Evolutionary conservation across 208 protist genomes (phyloP), one percentile per base, ranked within the genome.

Genomic region (Leishmania arabica): DNA sequence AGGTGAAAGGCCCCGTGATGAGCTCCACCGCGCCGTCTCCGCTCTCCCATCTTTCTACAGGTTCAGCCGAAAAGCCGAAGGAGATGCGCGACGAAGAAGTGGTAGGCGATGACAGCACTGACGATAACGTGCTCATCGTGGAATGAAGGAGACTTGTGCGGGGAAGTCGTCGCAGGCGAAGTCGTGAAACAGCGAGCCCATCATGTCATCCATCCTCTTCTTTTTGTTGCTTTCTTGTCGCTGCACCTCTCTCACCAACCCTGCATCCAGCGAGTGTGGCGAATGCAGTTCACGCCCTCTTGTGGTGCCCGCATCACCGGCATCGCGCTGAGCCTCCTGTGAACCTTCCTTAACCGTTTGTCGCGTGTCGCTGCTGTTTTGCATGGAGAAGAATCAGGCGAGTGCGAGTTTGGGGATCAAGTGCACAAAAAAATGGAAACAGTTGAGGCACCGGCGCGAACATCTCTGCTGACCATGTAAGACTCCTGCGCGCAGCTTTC

Each of bases 91-190:
- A 76, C n/a, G 71, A 80, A 1, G 77, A 64, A 42, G 64, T 31
- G 19, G 60, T 76, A 21, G 40, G 45, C 42, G 51, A 76, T 15
- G n/a, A 51, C 54, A 65, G 77, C 69, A 68, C 78, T 11, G 79
- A 82, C 13, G 84, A 84, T 53, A 74, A 83, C 31, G 81, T 88
- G 1, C 45, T 82, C 49, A 75, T 88, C 58, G 80, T 90, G 7
- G 87, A 88, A 37, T 77, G 51, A 76, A 9, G 13, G n/a, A n/a
- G 27, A 6, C 31, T 3, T 34, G 24, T 53, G 21, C 34, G 1
- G 49, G 11, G 0, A 42, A 51, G 1, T 73, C 42, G 9, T 3
- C 19, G 19, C 34, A 19, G 17, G 40, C 5, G 40, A 37, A 27
- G 1, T 27, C 19, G 17, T 17, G 7, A 27, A 56, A 58, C 47